These are phyloP conservation scores for Arachis stenosperma DNA, from an alignment of 306 rosid genomes.

Conservation along the genomic window DNA sequence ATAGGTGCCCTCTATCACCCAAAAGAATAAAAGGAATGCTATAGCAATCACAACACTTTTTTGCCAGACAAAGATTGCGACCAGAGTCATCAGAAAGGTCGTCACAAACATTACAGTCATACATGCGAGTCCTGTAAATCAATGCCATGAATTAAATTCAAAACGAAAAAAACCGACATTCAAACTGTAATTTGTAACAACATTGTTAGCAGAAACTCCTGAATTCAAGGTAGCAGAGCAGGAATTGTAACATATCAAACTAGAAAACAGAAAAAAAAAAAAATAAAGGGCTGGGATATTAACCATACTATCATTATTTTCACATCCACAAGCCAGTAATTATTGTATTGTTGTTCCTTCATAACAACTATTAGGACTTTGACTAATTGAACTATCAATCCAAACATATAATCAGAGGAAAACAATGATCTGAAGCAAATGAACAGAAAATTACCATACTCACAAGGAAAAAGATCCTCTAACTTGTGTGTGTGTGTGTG, in stretches of 20 bases:
- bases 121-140: constrained; percentile 79
- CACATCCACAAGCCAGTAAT: constrained; percentile 26
- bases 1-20: constrained; percentile 79
- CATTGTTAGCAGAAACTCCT: neutral
- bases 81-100: constrained; percentile 81
- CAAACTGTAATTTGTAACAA: neutral
- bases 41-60: constrained; percentile 57
- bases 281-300: no score
- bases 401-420: constrained; percentile 4
- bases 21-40: constrained; percentile 63
- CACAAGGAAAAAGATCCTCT: no score
- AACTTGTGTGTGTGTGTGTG: neutral
- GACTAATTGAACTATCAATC: constrained; percentile 20
- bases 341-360: neutral
- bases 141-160: constrained; percentile 38
- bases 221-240: constrained; percentile 14
- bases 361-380: constrained; percentile 24
- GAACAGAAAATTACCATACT: constrained; percentile 18
- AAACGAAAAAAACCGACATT: constrained; percentile 16
- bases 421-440: constrained; percentile 15
- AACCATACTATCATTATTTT: neutral
- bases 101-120: constrained; percentile 78
- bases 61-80: constrained; percentile 78
- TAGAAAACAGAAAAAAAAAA: neutral
- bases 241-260: constrained; percentile 16